These are phyloP conservation scores for Botrytis porri DNA, from an alignment of 2,329 filamentous ascomycete species.

Conservation along the genomic window DNA sequence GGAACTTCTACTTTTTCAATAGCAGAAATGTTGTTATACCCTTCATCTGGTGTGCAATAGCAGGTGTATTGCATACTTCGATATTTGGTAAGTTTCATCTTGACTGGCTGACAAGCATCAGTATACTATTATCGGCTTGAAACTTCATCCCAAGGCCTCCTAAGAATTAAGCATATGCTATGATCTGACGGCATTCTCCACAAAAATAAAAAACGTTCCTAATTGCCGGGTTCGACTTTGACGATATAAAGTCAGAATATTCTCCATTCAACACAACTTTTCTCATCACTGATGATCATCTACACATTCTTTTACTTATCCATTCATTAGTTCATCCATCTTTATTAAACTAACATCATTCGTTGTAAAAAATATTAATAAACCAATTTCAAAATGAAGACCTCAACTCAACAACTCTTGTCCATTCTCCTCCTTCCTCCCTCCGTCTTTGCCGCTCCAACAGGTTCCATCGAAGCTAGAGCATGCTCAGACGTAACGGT, in stretches of 20 bases:
- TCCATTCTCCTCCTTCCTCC: conserved; percentile 12
- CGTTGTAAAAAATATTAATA: neutral
- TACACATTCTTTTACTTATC: neutral
- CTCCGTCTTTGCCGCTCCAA: conserved; percentile 5
- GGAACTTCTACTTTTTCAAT: neutral
- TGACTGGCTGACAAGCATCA: neutral
- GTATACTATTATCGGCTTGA: neutral
- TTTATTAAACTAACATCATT: neutral
- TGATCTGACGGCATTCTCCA: neutral
- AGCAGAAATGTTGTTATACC: neutral
- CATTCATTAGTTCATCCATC: neutral
- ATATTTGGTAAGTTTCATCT: neutral
- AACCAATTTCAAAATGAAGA: conserved; percentile 9
- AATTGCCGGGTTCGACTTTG: neutral
- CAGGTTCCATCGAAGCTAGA: conserved; percentile 1
- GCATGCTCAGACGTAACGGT: conserved; percentile 31
- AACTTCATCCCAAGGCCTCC: neutral
- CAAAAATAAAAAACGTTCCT: neutral
- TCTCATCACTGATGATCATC: neutral
- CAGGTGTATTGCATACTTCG: neutral
- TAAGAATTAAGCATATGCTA: neutral
- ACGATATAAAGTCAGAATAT: conserved; percentile 8
- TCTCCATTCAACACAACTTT: neutral
- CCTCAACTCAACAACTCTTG: conserved; percentile 3
- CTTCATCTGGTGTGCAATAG: neutral